These are phyloP conservation scores for Calonectria hongkongensis DNA, from an alignment of 2,329 filamentous ascomycete species.

Conservation along the genomic window DNA sequence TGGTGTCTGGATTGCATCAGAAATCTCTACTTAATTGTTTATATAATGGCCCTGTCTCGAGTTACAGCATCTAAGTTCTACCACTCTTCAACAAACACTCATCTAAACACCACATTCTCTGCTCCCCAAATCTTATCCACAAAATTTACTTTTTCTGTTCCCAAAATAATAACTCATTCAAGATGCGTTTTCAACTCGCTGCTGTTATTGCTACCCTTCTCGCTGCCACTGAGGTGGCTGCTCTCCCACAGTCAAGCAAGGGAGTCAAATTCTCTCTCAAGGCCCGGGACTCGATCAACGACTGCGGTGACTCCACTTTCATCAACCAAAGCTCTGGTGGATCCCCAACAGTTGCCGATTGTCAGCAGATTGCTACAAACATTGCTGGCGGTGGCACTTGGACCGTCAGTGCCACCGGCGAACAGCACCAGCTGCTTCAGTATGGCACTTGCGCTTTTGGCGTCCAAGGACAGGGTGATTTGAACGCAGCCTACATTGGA, in stretches of 20 bases:
- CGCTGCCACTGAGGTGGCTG: not conserved
- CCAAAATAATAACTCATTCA: not conserved
- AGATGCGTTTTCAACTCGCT: not conserved
- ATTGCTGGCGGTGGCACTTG: conserved; percentile 5
- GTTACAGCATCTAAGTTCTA: not conserved
- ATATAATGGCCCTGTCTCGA: not conserved
- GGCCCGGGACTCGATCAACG: conserved; percentile 1
- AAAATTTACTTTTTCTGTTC: no score
- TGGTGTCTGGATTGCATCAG: not conserved
- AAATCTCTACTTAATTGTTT: not conserved
- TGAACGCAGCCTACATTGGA: conserved; percentile 12
- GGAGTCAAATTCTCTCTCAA: conserved; percentile 7
- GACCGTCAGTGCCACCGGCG: not conserved
- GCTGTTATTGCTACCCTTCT: not conserved
- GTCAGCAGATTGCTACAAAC: conserved; percentile 15
- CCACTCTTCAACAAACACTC: not conserved
- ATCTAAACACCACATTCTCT: not conserved
- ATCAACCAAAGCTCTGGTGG: conserved; percentile 15
- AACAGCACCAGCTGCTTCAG: conserved; percentile 18
- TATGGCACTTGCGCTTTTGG: conserved; percentile 14
- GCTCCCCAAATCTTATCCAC: no score
- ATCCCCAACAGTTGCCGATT: not conserved
- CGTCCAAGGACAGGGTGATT: not conserved
- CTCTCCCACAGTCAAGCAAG: conserved; percentile 2
- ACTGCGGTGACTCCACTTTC: conserved; percentile 20